Conservation (phyloP, 1,284 basidiomycete species). For the Phylloporus gajari region DNA sequence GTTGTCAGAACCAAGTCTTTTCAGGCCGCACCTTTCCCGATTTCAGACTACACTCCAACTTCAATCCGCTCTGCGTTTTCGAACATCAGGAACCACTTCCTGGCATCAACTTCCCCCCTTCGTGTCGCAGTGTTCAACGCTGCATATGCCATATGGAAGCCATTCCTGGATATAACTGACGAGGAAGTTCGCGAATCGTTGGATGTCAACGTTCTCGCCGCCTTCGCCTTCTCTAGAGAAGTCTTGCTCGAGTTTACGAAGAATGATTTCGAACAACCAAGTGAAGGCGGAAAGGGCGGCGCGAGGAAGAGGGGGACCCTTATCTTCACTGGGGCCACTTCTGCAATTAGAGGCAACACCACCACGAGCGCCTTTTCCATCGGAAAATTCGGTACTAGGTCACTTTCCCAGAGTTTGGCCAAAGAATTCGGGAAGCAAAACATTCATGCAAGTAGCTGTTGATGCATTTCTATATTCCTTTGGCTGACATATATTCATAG, state of each 20-base stretch:
- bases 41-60: constrained; percentile 63
- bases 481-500: constrained; percentile 43
- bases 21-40: constrained; percentile 71
- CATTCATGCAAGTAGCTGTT: constrained; percentile 66
- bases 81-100: constrained; percentile 63
- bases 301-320: constrained; percentile 69
- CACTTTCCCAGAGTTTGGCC: constrained; percentile 77
- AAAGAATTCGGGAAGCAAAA: constrained; percentile 85
- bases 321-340: constrained; percentile 83
- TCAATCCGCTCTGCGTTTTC: constrained; percentile 66
- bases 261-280: constrained; percentile 57
- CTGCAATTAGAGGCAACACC: constrained; percentile 70
- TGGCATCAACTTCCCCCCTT: constrained; percentile 56
- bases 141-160: constrained; percentile 67
- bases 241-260: constrained; percentile 71
- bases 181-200: constrained; percentile 62
- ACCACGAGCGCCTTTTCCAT: constrained; percentile 75
- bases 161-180: constrained; percentile 73
- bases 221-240: constrained; percentile 76
- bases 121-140: constrained; percentile 77
- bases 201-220: constrained; percentile 67
- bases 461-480: background rate
- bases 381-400: constrained; percentile 73
- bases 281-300: constrained; percentile 49
- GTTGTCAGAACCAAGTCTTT: background rate